phyloP scores from a whole-genome alignment of 2,329 filamentous ascomycete genomes.

The Hirsutella minnesotensis region DNA sequence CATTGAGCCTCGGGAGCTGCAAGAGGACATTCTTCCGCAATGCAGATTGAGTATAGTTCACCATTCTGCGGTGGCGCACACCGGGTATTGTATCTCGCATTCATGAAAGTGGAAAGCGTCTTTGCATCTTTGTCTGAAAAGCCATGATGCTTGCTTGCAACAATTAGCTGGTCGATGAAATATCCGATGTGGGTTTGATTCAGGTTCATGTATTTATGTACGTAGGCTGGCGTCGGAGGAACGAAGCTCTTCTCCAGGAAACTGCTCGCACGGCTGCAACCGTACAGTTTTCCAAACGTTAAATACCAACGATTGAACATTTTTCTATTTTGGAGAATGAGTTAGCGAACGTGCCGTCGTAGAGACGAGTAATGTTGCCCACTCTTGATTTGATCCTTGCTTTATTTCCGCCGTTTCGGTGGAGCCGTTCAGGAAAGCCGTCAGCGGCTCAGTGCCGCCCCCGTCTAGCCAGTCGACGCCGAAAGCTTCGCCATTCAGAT shows the following conservation, averaged over 20 bases:
- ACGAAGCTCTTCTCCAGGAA: background rate
- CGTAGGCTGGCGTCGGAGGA: background rate
- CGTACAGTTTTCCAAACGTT: background rate
- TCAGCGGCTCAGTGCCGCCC: background rate
- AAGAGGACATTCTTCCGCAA: background rate
- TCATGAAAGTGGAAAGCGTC: background rate
- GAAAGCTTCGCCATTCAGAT: background rate
- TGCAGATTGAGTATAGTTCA: background rate
- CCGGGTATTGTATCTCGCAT: background rate
- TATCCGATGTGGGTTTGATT: background rate
- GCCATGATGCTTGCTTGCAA: background rate
- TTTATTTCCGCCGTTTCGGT: background rate
- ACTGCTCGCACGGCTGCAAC: background rate
- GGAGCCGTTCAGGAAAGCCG: background rate
- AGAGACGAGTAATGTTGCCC: background rate
- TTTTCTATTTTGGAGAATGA: background rate
- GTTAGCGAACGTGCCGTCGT: background rate
- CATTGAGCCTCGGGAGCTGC: background rate
- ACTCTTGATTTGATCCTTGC: background rate
- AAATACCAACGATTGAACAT: background rate
- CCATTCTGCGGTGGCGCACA: background rate
- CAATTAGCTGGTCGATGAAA: background rate
- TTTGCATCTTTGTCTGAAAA: background rate
- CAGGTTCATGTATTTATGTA: background rate
- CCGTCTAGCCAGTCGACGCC: background rate